phyloP scores from a whole-genome alignment of 208 protist genomes.

The Acanthamoeba royreba region DNA sequence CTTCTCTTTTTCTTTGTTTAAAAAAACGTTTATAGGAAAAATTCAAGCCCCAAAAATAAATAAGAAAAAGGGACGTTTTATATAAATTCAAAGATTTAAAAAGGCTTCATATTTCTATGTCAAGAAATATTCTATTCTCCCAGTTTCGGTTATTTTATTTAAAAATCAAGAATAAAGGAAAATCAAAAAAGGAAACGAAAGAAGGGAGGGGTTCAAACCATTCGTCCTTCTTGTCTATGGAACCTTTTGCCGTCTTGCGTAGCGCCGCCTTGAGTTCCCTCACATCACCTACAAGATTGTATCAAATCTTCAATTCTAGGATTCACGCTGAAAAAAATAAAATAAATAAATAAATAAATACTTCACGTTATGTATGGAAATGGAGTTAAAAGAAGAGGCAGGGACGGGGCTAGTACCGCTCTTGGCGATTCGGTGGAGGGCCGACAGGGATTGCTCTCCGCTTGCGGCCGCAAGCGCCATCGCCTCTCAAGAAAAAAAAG shows the following conservation, averaged over 20 bases:
- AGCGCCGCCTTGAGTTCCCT: constrained; percentile 7
- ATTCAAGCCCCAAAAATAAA: too few species aligned
- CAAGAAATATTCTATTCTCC: too few species aligned
- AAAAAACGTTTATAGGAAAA: too few species aligned
- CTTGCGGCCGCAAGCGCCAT: not conserved
- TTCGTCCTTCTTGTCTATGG: constrained; percentile 27
- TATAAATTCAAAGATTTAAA: too few species aligned
- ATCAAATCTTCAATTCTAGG: not conserved
- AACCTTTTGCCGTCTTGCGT: not conserved
- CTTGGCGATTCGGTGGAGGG: not conserved
- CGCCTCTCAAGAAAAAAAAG: not conserved
- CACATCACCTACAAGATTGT: not conserved
- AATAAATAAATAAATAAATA: not conserved
- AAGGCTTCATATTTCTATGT: too few species aligned
- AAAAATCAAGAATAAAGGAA: too few species aligned
- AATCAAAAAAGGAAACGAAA: too few species aligned
- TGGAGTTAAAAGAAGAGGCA: not conserved
- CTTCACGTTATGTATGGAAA: not conserved
- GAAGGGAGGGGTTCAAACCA: too few species aligned
- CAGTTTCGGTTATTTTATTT: too few species aligned
- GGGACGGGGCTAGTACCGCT: not conserved
- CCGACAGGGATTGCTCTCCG: not conserved
- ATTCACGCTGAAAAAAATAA: not conserved
- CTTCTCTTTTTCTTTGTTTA: too few species aligned
- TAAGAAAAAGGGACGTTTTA: too few species aligned